Percentiles rank a stretch among this genome's conserved stretches.
Evolutionary conservation across 2,329 filamentous ascomycete genomes (phyloP).

Genomic region (Fusarium domesticum): DNA sequence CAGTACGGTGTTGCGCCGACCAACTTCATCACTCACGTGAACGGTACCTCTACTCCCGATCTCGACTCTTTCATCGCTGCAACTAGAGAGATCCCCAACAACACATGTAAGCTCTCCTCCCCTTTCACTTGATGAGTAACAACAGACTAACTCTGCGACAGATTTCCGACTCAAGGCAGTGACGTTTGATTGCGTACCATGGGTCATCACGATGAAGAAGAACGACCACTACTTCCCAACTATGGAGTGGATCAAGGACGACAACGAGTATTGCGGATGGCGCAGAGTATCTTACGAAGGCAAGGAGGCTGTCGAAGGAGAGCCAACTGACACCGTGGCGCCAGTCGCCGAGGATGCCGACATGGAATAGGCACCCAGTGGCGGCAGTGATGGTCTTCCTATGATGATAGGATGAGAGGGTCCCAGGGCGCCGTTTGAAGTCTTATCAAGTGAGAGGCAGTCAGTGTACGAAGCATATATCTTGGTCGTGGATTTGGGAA

Average conservation of each 20-base stretch:
- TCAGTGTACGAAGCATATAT: constrained; percentile 8
- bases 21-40: constrained; percentile 96
- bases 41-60: constrained; percentile 80
- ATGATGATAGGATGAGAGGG: no score
- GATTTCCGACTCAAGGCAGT: constrained; percentile 96
- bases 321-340: constrained; percentile 50
- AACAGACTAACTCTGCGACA: constrained; percentile 32
- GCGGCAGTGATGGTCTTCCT: no score
- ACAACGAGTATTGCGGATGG: constrained; percentile 59
- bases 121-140: not conserved
- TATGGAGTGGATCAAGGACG: constrained; percentile 66
- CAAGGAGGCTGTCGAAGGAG: constrained; percentile 51
- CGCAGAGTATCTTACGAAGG: constrained; percentile 60
- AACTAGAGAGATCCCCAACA: constrained; percentile 86
- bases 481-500: constrained; percentile 20
- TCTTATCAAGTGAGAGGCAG: no score
- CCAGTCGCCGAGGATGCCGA: constrained; percentile 43
- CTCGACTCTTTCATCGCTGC: constrained; percentile 76
- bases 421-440: no score
- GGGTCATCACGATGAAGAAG: constrained; percentile 99
- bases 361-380: constrained; percentile 34
- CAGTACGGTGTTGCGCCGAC: constrained; percentile 92
- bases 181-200: constrained; percentile 96
- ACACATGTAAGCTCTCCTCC: constrained; percentile 65
- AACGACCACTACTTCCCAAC: constrained; percentile 92